These are phyloP conservation scores for Primulina eburnea DNA, from an alignment of 257 asterid genomes.

Conservation along the genomic window DNA sequence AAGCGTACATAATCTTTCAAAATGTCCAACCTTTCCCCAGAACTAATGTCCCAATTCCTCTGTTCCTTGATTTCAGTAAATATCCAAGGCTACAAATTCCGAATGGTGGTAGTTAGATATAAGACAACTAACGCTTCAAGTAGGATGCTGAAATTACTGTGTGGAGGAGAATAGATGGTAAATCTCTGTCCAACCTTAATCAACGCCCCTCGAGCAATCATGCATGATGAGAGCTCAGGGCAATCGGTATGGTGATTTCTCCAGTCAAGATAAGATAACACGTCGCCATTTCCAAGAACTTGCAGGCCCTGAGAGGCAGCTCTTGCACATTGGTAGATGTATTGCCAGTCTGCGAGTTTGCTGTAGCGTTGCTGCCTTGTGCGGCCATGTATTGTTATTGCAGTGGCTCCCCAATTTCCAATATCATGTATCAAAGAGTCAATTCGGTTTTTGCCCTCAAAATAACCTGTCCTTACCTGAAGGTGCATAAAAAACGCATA, in stretches of 20 bases:
- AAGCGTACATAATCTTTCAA: conserved; percentile 76
- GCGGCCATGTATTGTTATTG: conserved; percentile 91
- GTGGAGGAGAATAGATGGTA: conserved; percentile 10
- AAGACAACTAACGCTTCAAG: not conserved
- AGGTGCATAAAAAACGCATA: conserved; percentile 29
- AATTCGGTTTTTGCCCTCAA: conserved; percentile 88
- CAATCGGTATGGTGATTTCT: conserved; percentile 64
- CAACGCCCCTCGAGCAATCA: conserved; percentile 94
- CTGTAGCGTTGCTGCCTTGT: conserved; percentile 93
- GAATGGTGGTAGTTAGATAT: conserved; percentile 4
- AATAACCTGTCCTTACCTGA: conserved; percentile 88
- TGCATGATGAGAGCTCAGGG: conserved; percentile 85
- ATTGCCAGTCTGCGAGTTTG: conserved; percentile 94
- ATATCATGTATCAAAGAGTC: conserved; percentile 79
- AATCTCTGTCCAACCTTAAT: conserved; percentile 57
- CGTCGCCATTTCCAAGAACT: conserved; percentile 92
- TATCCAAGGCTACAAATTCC: conserved; percentile 81
- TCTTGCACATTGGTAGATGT: conserved; percentile 60
- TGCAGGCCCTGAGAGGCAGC: conserved; percentile 67
- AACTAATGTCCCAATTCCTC: conserved; percentile 96
- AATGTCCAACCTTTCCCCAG: conserved; percentile 71
- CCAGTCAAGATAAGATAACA: conserved; percentile 87
- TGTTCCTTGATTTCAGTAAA: conserved; percentile 97
- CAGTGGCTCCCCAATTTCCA: conserved; percentile 87
- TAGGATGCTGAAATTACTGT: not conserved